phyloP scores from a whole-genome alignment of 140 eudicot species.

The Cichorium intybus region DNA sequence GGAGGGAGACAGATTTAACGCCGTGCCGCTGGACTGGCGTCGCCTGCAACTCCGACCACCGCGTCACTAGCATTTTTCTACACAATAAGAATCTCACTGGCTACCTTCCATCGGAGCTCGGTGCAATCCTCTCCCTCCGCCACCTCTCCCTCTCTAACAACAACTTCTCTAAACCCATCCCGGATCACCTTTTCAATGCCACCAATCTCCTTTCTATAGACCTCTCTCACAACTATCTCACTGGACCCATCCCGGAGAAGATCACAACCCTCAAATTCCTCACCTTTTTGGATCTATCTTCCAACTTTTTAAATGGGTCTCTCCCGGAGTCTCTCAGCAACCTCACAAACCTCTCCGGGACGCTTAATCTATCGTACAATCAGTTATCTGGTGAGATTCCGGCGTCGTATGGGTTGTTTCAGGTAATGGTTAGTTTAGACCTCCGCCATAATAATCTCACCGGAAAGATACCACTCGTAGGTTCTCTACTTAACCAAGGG shows the following conservation, averaged over 20 bases:
- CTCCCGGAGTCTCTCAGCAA: slow-evolving; percentile 53
- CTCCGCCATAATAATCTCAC: slow-evolving; percentile 73
- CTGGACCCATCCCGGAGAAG: slow-evolving; percentile 56
- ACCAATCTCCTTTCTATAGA: slow-evolving; percentile 49
- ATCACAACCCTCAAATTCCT: slow-evolving; percentile 43
- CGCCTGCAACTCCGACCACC: slow-evolving; percentile 48
- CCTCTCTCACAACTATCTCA: slow-evolving; percentile 58
- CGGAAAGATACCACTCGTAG: slow-evolving; percentile 80
- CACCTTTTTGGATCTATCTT: slow-evolving; percentile 53
- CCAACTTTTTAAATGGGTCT: slow-evolving; percentile 53
- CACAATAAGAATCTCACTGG: slow-evolving; percentile 60
- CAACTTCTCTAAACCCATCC: slow-evolving; percentile 54
- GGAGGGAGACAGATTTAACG: slow-evolving; percentile 62
- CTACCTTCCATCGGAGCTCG: slow-evolving; percentile 89
- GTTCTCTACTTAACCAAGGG: slow-evolving; percentile 83
- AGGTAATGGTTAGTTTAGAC: slow-evolving; percentile 76
- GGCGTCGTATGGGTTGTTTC: slow-evolving; percentile 64
- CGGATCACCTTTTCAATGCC: slow-evolving; percentile 53
- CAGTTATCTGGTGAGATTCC: slow-evolving; percentile 75
- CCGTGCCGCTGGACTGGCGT: slow-evolving; percentile 85
- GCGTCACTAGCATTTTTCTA: slow-evolving; percentile 50
- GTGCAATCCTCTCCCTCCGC: slow-evolving; percentile 57
- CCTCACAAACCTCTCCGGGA: slow-evolving; percentile 56
- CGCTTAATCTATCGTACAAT: slow-evolving; percentile 68
- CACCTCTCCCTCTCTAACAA: slow-evolving; percentile 50